phyloP scores from a whole-genome alignment of 768 basidiomycete genomes.

The Lyophyllum decastes region DNA sequence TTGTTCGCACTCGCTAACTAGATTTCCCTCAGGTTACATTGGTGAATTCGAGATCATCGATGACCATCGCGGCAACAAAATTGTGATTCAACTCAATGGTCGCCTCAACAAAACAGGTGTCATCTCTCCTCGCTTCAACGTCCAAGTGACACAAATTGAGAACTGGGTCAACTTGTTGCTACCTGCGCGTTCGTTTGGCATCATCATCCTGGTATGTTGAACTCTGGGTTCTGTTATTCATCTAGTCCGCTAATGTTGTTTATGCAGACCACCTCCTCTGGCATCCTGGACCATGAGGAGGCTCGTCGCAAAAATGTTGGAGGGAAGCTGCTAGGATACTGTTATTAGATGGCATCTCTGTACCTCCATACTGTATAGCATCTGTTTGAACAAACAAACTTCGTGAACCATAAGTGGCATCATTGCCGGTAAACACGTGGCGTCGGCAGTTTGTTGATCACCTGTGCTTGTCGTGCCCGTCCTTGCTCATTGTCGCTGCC shows the following conservation, averaged over 20 bases:
- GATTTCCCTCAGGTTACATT: constrained; percentile 75
- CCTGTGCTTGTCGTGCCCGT: neutral
- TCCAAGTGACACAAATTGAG: constrained; percentile 91
- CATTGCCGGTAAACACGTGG: neutral
- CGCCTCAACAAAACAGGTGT: constrained; percentile 99
- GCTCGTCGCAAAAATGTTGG: constrained; percentile 97
- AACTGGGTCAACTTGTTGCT: constrained; percentile 96
- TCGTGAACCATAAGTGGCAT: too few species aligned
- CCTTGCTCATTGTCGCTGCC: constrained; percentile 1
- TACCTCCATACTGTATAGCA: neutral
- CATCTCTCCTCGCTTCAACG: constrained; percentile 98
- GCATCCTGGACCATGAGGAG: constrained; percentile 99
- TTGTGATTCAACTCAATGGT: constrained; percentile 97
- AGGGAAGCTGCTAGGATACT: constrained; percentile 92
- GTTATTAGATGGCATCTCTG: constrained; percentile 58
- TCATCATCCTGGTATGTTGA: constrained; percentile 84
- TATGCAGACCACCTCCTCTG: constrained; percentile 88
- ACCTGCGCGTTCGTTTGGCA: constrained; percentile 94
- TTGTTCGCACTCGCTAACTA: constrained; percentile 14
- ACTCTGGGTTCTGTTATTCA: neutral
- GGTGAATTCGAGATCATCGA: constrained; percentile 99
- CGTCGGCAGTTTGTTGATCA: neutral
- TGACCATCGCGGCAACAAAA: constrained; percentile 97
- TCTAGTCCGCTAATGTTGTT: neutral
- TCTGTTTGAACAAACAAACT: too few species aligned